Evolutionary conservation across 2,329 filamentous ascomycete genomes (phyloP).

Genomic region (Pseudopithomyces chartarum): DNA sequence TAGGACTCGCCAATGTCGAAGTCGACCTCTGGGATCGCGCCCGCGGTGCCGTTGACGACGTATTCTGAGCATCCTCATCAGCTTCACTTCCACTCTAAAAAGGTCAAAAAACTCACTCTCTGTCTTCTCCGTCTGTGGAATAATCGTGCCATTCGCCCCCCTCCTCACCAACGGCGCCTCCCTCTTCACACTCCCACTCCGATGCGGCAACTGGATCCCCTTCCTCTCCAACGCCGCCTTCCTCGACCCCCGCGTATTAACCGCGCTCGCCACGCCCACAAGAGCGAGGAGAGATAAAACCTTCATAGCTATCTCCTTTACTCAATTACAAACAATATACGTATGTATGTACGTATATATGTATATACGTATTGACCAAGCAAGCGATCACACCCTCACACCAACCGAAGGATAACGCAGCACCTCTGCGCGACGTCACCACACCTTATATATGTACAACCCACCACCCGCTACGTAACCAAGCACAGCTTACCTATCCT

Average conservation of each 20-base stretch:
- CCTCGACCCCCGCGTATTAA: constrained; percentile 33
- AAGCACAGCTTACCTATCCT: no score
- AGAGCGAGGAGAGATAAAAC: constrained; percentile 38
- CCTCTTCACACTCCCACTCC: constrained; percentile 27
- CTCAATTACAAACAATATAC: no score
- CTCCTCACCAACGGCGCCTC: constrained; percentile 27
- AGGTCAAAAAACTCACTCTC: constrained; percentile 35
- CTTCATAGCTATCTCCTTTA: constrained; percentile 31
- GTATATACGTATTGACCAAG: no score
- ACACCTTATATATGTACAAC: neutral
- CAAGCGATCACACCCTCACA: no score
- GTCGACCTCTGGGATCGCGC: constrained; percentile 53
- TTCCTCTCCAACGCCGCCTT: constrained; percentile 33
- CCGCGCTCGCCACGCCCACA: constrained; percentile 30
- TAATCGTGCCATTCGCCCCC: constrained; percentile 28
- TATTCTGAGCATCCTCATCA: constrained; percentile 31
- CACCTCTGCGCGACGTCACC: constrained; percentile 1
- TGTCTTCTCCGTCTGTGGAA: constrained; percentile 51
- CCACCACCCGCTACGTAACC: no score
- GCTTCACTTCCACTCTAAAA: neutral
- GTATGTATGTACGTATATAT: no score
- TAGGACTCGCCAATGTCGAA: constrained; percentile 53
- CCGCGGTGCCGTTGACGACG: constrained; percentile 43
- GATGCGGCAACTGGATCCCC: constrained; percentile 26
- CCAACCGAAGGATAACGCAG: neutral